Base-by-base conservation (phyloP, 2,329 filamentous ascomycete genomes). In the Talaromyces sp. region DNA sequence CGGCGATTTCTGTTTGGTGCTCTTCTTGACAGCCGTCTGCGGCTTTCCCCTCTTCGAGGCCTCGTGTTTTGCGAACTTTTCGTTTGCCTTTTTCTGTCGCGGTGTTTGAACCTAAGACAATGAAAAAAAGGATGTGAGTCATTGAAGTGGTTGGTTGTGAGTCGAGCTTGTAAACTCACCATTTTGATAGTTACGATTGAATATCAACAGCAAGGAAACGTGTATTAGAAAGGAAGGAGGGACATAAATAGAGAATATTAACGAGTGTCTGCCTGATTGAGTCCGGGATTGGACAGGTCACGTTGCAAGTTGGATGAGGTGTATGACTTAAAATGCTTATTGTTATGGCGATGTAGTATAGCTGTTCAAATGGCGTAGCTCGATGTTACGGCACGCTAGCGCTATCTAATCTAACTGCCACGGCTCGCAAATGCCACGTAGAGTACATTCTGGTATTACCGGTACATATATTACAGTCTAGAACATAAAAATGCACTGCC, bases 81-180 rank as follows among this genome's bases (percentile, higher is more conserved):
- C 84, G 75, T 89, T 89, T 50, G 87, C 87, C 70, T 82, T 82
- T 67, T 86, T 85, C 79, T 89, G 87, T 73, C 87, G 84, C 35
- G 87, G 87, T 69, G 87, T 89, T 84, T 89, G 87, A 31, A 83
- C 84, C 85, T 87, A 60, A n/a, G 27, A 41, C 3, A 3, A 22
- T 1, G 7, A 10, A 11, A 37, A 22, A 31, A 10, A 37, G 13
- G 9, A 37, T 11, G 7, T 6, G 13, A 43, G 39, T 59, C 10
- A 58, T 35, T 25, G 22, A 15, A 41, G 15, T 27, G 35, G 33
- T 4, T 13, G 19, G 22, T 5, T 5, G 13, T 43, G 6, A 19
- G 19, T 58, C 35, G 56, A 31, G 35, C 33, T 11, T 19, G 39
- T 19, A 13, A 17, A 59, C 56, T 33, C 10, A 59, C 56, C 56